Conservation (phyloP, 805 yeast species). For the Saturnispora serradocipensis region DNA sequence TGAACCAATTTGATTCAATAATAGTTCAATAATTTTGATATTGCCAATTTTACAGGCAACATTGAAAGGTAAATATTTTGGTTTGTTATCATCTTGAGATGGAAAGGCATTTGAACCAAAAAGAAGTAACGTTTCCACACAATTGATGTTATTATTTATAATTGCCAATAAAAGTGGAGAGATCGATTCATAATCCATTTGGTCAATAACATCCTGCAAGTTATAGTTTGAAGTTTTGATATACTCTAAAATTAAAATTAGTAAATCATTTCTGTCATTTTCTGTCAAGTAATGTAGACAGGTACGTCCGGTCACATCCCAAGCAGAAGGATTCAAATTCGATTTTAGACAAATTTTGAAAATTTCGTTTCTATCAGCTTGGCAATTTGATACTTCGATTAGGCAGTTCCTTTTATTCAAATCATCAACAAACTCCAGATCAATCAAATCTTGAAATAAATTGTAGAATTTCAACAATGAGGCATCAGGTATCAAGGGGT, state of each 20-base stretch:
- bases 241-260: constrained; percentile 25
- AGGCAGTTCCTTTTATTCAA: constrained; percentile 63
- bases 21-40: constrained; percentile 53
- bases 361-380: constrained; percentile 19
- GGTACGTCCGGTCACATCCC: constrained; percentile 65
- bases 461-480: constrained; percentile 42
- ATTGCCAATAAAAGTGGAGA: constrained; percentile 79
- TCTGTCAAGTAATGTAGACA: constrained; percentile 85
- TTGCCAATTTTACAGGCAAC: constrained; percentile 86
- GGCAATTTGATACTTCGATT: constrained; percentile 50
- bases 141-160: constrained; percentile 50
- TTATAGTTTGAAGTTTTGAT: constrained; percentile 1
- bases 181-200: constrained; percentile 63
- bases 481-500: constrained; percentile 55
- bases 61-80: constrained; percentile 68
- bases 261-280: constrained; percentile 38
- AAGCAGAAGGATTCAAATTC: constrained; percentile 25
- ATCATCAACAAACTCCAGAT: constrained; percentile 59
- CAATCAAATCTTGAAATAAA: constrained; percentile 45
- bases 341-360: constrained; percentile 21
- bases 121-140: constrained; percentile 40
- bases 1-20: constrained; percentile 34
- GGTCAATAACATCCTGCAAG: constrained; percentile 31
- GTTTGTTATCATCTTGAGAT: constrained; percentile 38
- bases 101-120: constrained; percentile 44